Evolutionary conservation across 2,329 filamentous ascomycete species (phyloP).

Genomic region (Microcera coccophila): DNA sequence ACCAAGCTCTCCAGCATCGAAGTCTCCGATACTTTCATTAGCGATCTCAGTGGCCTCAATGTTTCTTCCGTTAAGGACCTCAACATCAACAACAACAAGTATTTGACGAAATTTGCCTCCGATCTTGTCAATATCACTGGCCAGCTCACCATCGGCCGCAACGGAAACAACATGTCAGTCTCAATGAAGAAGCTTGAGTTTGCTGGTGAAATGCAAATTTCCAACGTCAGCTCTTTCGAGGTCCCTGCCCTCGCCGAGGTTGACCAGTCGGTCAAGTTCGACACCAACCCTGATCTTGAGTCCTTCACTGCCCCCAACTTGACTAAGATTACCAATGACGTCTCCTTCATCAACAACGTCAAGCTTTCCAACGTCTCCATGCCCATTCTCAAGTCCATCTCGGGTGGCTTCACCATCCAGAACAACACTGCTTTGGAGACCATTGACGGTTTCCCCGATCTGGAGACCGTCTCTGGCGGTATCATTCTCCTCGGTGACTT

Average conservation of each 20-base stretch:
- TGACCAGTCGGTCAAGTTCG: conserved; percentile 78
- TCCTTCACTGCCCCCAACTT: conserved; percentile 65
- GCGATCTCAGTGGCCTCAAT: conserved; percentile 74
- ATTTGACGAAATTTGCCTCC: conserved; percentile 71
- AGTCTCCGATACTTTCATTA: conserved; percentile 84
- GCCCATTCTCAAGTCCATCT: conserved; percentile 62
- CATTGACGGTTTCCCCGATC: conserved; percentile 63
- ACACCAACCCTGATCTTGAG: conserved; percentile 66
- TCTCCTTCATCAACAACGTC: conserved; percentile 62
- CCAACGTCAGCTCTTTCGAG: conserved; percentile 70
- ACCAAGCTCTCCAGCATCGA: conserved; percentile 63
- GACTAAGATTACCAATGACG: conserved; percentile 54
- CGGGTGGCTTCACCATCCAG: conserved; percentile 77
- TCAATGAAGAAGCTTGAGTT: conserved; percentile 73
- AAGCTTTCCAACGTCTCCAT: conserved; percentile 71
- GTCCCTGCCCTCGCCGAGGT: conserved; percentile 70
- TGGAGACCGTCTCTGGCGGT: conserved; percentile 71
- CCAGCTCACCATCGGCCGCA: conserved; percentile 70
- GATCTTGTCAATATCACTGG: conserved; percentile 72
- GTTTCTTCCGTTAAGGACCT: conserved; percentile 68
- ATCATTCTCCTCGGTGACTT: conserved; percentile 85
- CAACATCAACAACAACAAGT: conserved; percentile 86
- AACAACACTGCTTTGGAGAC: conserved; percentile 76
- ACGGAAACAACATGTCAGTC: conserved; percentile 68
- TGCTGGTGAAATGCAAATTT: conserved; percentile 51